These are phyloP conservation scores for Clathrus columnatus DNA, from an alignment of 768 basidiomycete genomes.

Conservation along the genomic window DNA sequence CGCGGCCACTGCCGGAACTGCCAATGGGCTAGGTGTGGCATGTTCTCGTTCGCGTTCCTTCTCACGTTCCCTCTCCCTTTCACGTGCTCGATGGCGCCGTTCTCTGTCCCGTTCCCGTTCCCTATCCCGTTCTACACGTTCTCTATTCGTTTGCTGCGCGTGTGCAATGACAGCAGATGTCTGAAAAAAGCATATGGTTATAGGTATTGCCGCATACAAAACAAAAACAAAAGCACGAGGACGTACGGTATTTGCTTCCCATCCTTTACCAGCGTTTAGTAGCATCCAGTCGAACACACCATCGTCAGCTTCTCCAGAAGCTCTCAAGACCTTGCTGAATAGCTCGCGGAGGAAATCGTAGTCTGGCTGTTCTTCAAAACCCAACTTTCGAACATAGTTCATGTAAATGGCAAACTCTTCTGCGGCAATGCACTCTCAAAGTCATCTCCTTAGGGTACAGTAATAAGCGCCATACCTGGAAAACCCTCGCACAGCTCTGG, in stretches of 20 bases:
- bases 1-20: conserved; percentile 36
- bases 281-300: conserved; percentile 96
- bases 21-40: conserved; percentile 46
- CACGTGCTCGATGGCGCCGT: conserved; percentile 35
- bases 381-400: conserved; percentile 98
- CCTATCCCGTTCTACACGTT: conserved; percentile 23
- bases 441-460: not conserved
- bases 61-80: conserved; percentile 6
- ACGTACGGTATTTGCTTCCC: conserved; percentile 83
- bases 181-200: conserved; percentile 8
- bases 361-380: conserved; percentile 95
- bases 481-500: conserved; percentile 93
- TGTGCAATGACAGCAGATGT: not conserved
- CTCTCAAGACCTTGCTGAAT: conserved; percentile 87
- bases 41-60: conserved; percentile 35
- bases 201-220: not conserved
- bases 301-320: conserved; percentile 81
- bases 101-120: conserved; percentile 48
- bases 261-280: conserved; percentile 88
- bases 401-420: conserved; percentile 99
- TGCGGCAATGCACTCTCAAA: conserved; percentile 23
- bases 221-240: conserved; percentile 1
- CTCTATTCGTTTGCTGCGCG: not conserved
- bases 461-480: conserved; percentile 54
- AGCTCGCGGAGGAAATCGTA: conserved; percentile 96